phyloP scores from a whole-genome alignment of 176 grass and related monocot genomes.

The Aechmea fasciata region DNA sequence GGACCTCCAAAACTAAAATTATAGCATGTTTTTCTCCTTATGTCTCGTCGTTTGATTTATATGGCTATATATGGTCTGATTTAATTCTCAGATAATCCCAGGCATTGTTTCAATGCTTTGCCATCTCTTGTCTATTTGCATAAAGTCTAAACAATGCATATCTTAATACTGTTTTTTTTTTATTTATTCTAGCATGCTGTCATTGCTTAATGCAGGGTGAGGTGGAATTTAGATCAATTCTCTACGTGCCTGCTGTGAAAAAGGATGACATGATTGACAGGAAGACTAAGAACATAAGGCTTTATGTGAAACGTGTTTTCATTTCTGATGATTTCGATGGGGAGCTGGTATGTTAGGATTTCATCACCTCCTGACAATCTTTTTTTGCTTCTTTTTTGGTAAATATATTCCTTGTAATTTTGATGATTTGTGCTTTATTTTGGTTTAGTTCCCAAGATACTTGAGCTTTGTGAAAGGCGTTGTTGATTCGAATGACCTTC shows the following conservation, averaged over 20 bases:
- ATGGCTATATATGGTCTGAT: background rate
- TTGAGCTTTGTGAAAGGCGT: constrained; percentile 98
- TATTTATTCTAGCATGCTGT: background rate
- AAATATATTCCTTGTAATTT: background rate
- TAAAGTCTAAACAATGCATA: background rate
- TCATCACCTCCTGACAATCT: constrained; percentile 9
- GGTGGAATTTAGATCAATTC: constrained; percentile 97
- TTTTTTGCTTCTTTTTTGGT: background rate
- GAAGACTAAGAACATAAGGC: constrained; percentile 93
- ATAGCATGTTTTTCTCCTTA: too few relatives aligned
- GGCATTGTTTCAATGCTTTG: background rate
- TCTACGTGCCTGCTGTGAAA: constrained; percentile 76
- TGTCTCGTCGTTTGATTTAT: too few relatives aligned
- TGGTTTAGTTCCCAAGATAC: constrained; percentile 86
- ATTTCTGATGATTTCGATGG: constrained; percentile 98
- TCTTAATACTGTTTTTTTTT: background rate
- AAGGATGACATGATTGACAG: constrained; percentile 79
- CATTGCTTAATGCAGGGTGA: constrained; percentile 57
- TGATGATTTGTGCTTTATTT: constrained; percentile 7
- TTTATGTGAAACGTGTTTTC: constrained; percentile 93
- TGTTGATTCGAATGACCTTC: constrained; percentile 97
- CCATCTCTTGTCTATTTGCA: background rate
- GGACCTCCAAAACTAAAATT: too few relatives aligned
- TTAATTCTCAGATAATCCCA: background rate
- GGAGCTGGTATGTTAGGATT: constrained; percentile 50